Evolutionary conservation across 2,329 filamentous ascomycete genomes (phyloP).

Genomic region (Fusarium zealandicum): DNA sequence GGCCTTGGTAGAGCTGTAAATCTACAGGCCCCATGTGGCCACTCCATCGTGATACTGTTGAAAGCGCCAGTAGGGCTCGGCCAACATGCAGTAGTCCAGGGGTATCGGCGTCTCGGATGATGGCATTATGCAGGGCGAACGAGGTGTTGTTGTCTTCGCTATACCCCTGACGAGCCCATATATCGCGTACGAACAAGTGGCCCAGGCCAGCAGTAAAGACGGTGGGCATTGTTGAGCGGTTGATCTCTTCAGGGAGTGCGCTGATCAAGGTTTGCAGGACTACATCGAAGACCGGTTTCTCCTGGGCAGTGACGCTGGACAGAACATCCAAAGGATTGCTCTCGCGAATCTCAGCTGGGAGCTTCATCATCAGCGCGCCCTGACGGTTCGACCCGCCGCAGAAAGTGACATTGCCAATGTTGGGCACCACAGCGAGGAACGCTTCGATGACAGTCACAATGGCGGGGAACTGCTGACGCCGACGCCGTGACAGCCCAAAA

Average conservation of each 20-base stretch:
- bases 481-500: constrained; percentile 81
- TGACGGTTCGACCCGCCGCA: constrained; percentile 89
- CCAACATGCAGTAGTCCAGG: constrained; percentile 79
- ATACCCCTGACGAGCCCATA: constrained; percentile 61
- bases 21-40: constrained; percentile 63
- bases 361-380: constrained; percentile 77
- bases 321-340: constrained; percentile 66
- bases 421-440: constrained; percentile 72
- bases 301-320: constrained; percentile 34
- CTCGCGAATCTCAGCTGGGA: constrained; percentile 65
- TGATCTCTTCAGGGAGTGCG: constrained; percentile 52
- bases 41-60: constrained; percentile 78
- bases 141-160: constrained; percentile 65
- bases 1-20: constrained; percentile 49
- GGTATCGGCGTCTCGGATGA: constrained; percentile 70
- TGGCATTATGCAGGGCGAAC: constrained; percentile 74
- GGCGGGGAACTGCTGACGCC: constrained; percentile 82
- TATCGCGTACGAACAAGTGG: constrained; percentile 55
- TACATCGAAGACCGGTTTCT: constrained; percentile 46
- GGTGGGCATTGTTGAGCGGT: constrained; percentile 49
- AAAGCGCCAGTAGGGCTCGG: constrained; percentile 74
- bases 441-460: constrained; percentile 82
- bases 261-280: constrained; percentile 49
- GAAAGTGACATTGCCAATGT: constrained; percentile 78
- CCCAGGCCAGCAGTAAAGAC: constrained; percentile 54